Evolutionary conservation across 2,329 filamentous ascomycete genomes (phyloP).

Genomic region (Xylariaceae sp.): DNA sequence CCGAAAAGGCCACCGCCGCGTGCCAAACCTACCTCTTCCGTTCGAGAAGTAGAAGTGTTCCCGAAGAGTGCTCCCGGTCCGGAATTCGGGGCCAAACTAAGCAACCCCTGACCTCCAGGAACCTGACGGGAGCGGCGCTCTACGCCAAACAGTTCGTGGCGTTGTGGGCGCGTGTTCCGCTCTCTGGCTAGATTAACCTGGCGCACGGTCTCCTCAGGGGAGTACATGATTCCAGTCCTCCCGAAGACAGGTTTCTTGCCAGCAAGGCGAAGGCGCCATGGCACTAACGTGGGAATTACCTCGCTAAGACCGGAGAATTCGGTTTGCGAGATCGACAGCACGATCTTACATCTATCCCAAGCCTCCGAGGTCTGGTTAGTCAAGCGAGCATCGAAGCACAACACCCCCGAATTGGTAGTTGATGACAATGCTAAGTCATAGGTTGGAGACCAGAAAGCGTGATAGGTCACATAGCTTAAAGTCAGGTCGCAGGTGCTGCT

Average conservation of each 20-base stretch:
- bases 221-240: constrained; percentile 45
- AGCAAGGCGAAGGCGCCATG: constrained; percentile 63
- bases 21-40: too few species aligned
- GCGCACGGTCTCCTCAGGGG: constrained; percentile 49
- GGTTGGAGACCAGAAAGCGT: constrained; percentile 65
- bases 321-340: constrained; percentile 69
- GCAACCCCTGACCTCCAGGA: too few species aligned
- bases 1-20: too few species aligned
- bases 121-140: constrained; percentile 23
- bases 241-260: constrained; percentile 32
- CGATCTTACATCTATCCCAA: constrained; percentile 66
- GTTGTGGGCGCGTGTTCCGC: constrained; percentile 37
- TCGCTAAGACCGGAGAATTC: constrained; percentile 63
- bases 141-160: constrained; percentile 47
- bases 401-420: constrained; percentile 55
- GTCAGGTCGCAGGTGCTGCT: constrained; percentile 52
- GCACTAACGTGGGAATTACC: constrained; percentile 58
- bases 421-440: constrained; percentile 70
- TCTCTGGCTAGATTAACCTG: constrained; percentile 31
- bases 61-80: too few species aligned
- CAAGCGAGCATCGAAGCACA: constrained; percentile 69
- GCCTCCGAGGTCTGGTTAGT: constrained; percentile 68
- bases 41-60: too few species aligned
- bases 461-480: constrained; percentile 65
- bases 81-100: too few species aligned